phyloP scores from a whole-genome alignment of 2,329 filamentous ascomycete species.

The Thielaviopsis euricoi region DNA sequence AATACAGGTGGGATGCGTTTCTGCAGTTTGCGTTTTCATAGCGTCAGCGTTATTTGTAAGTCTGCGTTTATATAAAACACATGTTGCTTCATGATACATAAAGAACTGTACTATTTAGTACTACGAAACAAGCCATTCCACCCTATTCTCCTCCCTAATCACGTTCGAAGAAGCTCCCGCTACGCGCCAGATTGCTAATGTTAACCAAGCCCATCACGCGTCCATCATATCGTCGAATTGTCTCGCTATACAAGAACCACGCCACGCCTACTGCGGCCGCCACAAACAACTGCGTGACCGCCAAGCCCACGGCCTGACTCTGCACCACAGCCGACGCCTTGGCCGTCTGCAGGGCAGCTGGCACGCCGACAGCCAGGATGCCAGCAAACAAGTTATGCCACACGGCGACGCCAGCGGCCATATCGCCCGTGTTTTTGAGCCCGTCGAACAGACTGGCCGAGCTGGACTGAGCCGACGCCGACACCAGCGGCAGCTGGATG shows the following conservation, averaged over 20 bases:
- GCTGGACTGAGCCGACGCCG: constrained; percentile 32
- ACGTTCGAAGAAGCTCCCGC: constrained; percentile 29
- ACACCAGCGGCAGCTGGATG: constrained; percentile 25
- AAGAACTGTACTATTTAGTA: no score
- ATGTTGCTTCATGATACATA: no score
- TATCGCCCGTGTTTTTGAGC: constrained; percentile 30
- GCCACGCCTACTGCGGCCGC: constrained; percentile 18
- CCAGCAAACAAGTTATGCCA: constrained; percentile 27
- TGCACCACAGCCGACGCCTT: constrained; percentile 20
- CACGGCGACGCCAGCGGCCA: constrained; percentile 26
- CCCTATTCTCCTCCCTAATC: no score
- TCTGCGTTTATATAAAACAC: no score
- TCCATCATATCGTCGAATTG: constrained; percentile 27
- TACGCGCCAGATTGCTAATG: constrained; percentile 25
- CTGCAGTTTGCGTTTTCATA: no score
- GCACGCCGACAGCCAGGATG: constrained; percentile 26
- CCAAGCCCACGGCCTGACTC: constrained; percentile 24
- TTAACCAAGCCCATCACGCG: constrained; percentile 30
- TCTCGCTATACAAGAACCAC: constrained; percentile 28
- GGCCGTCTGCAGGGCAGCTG: constrained; percentile 20
- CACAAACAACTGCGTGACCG: constrained; percentile 25
- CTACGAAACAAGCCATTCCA: no score
- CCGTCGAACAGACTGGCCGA: constrained; percentile 28
- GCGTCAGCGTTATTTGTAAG: no score
- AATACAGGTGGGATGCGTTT: no score